Evolutionary conservation across 768 basidiomycete genomes (phyloP), one percentile per base, ranked within the genome.

Genomic region (Collybiopsis luxurians): DNA sequence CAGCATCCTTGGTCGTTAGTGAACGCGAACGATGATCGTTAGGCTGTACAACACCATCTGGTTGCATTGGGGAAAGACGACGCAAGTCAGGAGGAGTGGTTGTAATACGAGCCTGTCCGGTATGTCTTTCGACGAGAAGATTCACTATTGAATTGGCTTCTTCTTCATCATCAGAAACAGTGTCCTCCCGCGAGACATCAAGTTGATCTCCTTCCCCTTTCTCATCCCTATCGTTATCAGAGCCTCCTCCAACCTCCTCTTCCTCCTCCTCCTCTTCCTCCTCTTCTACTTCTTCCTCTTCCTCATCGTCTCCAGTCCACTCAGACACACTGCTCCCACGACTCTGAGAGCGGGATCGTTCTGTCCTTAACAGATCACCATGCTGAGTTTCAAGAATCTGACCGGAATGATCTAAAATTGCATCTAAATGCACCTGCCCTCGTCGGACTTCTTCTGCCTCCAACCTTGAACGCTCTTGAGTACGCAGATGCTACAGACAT

Each of bases 351-450:
- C 71, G 64, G 28, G 71, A 74, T n/a, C 70, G 53, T 48, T 79
- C 81, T 7, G 76, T 78, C 49, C 79, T 77, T 1, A 74, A 73
- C 44, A 94, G 71, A 63, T 90, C 89, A 1, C 80, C 77, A 45
- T 89, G 86, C 64, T 96, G 95, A 1, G 91, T 89, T 64, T 90
- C 87, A 58, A 97, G 73, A 56, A 96, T 84, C 47, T 89, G 86
- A 0, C 90, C 90, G 34, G 92, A 95, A 64, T 95, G 89, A 70
- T 93, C 84, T 45, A 98, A 76, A 60, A 98, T 92, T 3, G 89
- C 91, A 68, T 95, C 90, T 21, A 98, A 79, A 71, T 97, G 95
- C 60, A 87, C 85, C 59, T 88, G 88, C 0, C 95, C 92, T 4
- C 86, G 78, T 30, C 83, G 79, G 60, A 85, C 79, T 68, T 95